These are phyloP conservation scores for thale cress (Arabidopsis thaliana) DNA, from an alignment of 345 rosid species.

Conservation along the genomic window DNA sequence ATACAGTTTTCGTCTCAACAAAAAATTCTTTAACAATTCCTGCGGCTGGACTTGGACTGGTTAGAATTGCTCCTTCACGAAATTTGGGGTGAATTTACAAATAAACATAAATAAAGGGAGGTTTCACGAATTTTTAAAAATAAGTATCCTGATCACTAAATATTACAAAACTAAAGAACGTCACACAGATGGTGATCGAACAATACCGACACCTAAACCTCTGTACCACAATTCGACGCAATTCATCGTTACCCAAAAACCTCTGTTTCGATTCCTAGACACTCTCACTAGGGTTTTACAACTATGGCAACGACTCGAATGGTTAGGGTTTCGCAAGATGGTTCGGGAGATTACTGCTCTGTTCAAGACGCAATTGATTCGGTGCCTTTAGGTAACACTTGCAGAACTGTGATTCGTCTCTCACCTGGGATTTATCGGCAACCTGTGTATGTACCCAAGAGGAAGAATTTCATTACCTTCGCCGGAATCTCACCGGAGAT, in stretches of 20 bases:
- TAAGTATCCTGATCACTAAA: too few relatives aligned
- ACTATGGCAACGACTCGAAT: slow-evolving; percentile 58
- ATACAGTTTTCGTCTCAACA: too few relatives aligned
- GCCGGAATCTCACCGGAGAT: slow-evolving; percentile 77
- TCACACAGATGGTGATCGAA: not conserved
- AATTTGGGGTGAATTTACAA: too few relatives aligned
- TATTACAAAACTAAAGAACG: not conserved
- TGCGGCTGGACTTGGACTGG: too few relatives aligned
- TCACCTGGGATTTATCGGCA: slow-evolving; percentile 81
- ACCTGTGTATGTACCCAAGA: slow-evolving; percentile 88
- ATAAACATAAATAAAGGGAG: not conserved
- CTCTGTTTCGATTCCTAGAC: not conserved
- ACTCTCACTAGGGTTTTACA: not conserved
- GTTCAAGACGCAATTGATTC: slow-evolving; percentile 88
- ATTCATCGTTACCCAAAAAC: not conserved
- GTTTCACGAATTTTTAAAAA: not conserved
- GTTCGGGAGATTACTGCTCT: slow-evolving; percentile 67
- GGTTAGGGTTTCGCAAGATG: slow-evolving; percentile 78
- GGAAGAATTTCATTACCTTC: slow-evolving; percentile 85
- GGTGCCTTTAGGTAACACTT: slow-evolving; percentile 74
- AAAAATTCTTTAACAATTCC: too few relatives aligned
- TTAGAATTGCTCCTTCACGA: too few relatives aligned
- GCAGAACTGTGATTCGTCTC: slow-evolving; percentile 75
- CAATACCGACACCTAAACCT: not conserved
- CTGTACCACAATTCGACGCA: not conserved